These are phyloP conservation scores for Aspergillus sp. DNA, from an alignment of 2,329 filamentous ascomycete species.

Conservation along the genomic window DNA sequence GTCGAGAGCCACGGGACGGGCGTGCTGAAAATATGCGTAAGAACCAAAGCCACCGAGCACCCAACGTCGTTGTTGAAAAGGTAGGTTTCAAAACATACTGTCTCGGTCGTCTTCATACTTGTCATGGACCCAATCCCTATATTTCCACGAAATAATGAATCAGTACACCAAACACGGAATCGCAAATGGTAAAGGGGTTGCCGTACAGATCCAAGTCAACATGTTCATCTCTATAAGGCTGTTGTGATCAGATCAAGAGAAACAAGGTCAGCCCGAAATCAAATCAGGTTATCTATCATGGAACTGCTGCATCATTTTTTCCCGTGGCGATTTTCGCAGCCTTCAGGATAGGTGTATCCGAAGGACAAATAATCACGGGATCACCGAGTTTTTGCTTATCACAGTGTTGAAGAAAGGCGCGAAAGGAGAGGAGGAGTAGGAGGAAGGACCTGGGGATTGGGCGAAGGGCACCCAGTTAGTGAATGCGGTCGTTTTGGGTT, in stretches of 20 bases:
- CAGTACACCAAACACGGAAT: background rate
- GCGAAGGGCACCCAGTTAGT: background rate
- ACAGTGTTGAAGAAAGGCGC: slow-evolving; percentile 40
- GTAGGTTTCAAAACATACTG: slow-evolving; percentile 32
- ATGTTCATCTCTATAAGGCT: slow-evolving; percentile 47
- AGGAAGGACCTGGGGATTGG: slow-evolving; percentile 43
- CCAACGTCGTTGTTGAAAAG: slow-evolving; percentile 3
- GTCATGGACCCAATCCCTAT: slow-evolving; percentile 91
- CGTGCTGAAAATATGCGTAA: slow-evolving; percentile 33
- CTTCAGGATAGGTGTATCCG: slow-evolving; percentile 19
- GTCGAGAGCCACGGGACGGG: slow-evolving; percentile 47
- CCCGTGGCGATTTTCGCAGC: slow-evolving; percentile 28
- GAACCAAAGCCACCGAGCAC: slow-evolving; percentile 10
- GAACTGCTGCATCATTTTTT: slow-evolving; percentile 33
- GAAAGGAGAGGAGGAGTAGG: slow-evolving; percentile 34
- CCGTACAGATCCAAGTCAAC: slow-evolving; percentile 48
- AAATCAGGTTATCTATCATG: slow-evolving; percentile 31
- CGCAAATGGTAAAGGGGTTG: background rate
- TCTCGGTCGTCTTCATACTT: slow-evolving; percentile 74
- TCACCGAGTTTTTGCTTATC: slow-evolving; percentile 32
- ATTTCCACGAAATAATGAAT: background rate
- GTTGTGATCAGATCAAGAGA: slow-evolving; percentile 37
- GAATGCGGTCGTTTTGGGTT: background rate
- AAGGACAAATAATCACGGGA: slow-evolving; percentile 23
- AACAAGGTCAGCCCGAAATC: slow-evolving; percentile 47